Evolutionary conservation across 345 rosid species (phyloP), one percentile per base, ranked within the genome.

Genomic region (Bruguiera parviflora): DNA sequence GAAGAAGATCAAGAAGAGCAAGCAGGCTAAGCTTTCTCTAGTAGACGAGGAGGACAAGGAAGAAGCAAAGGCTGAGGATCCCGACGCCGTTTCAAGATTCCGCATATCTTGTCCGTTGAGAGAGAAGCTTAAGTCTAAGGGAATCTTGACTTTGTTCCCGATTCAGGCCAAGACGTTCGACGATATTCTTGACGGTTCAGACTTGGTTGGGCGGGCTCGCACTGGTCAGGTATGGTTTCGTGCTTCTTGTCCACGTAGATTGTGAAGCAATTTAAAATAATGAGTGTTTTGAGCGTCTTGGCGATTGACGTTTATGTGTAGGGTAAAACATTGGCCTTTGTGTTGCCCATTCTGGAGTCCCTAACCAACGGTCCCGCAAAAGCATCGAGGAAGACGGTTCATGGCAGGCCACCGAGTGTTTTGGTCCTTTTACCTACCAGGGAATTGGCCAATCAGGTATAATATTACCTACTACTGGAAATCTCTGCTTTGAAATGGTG

Each of bases 261-360:
- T 7, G 58, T 21, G 59, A 56, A 21, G 59, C 16, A 15, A 10
- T 24, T 56, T 56, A 27, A 15, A 13, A 43, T 4, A 13, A 43
- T 43, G 49, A 13, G 15, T 3, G 19, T 43, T 13, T 43, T 24
- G 16, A 56, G 29, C 16, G 28, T 55, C 27, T 52, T 69, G 33
- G 43, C 29, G 6, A 4, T 4, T 55, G 35, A 37, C 28, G 32
- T 20, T 33, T n/a, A 13, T 43, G 27, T 81, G 46, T 83, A 90
- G 99, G 99, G 99, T 31, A 96, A 92, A 78, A 96, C 97, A 51
- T 76, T 96, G 71, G 99, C 99, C 9, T 96, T 96, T 82, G 97
- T 96, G 80, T 80, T 96, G 82, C 99, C 98, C 18, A 85, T 96
- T 70, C 69, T 96, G 80, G 99, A 96, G 78, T 92, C 97, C 8